A percentile compares a stretch with the other conserved stretches of the same genome.
phyloP scores from a whole-genome alignment of 176 grass and related monocot genomes.

The Bolboschoenus planiculmis region DNA sequence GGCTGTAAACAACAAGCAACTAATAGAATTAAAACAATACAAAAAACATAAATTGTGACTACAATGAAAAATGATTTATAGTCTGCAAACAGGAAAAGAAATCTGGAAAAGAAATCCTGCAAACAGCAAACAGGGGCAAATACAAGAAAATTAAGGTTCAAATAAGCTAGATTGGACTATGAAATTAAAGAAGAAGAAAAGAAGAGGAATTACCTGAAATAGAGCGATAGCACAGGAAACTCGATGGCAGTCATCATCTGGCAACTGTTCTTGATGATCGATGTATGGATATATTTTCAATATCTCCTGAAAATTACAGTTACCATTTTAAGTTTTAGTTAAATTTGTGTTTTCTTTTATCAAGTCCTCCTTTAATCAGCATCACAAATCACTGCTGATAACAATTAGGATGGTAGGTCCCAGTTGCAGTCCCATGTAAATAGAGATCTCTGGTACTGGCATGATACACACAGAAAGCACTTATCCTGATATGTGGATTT shows the following conservation, averaged over 20 bases:
- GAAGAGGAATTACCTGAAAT: slow-evolving; percentile 2
- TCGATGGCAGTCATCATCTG: neutral
- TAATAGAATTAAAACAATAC: neutral
- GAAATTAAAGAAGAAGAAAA: neutral
- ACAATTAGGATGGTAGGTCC: neutral
- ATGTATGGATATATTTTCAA: slow-evolving; percentile 9
- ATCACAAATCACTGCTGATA: neutral
- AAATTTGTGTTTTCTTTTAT: neutral
- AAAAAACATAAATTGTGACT: neutral
- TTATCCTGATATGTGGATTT: neutral
- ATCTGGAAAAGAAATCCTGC: neutral
- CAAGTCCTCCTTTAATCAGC: neutral
- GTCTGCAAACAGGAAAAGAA: neutral
- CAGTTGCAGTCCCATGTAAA: neutral
- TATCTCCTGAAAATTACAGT: slow-evolving; percentile 8
- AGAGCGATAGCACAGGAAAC: slow-evolving; percentile 11
- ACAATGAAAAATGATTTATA: neutral
- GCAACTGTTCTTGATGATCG: neutral
- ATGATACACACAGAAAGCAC: neutral
- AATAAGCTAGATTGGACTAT: neutral
- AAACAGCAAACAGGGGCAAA: neutral
- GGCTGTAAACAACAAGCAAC: neutral
- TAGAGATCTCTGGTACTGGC: neutral
- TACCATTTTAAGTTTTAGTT: neutral
- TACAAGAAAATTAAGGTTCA: neutral